A percentile compares a stretch with the other conserved stretches of the same genome.
Evolutionary conservation across 179 eudicot species (phyloP).

Genomic region (Spergularia azorica): DNA sequence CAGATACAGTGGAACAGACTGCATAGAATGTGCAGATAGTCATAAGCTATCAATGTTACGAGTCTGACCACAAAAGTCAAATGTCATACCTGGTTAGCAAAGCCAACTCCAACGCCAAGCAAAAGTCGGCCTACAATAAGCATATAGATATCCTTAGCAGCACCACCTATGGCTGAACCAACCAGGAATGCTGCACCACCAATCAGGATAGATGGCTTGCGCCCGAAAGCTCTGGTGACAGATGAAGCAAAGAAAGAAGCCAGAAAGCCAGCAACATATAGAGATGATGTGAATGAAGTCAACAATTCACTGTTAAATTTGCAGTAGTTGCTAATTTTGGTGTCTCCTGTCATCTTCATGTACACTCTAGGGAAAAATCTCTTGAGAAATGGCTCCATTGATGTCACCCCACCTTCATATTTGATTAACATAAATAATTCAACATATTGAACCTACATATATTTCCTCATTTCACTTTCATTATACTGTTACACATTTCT

Average conservation of each 20-base stretch:
- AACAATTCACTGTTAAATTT: constrained; percentile 33
- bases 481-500: too few species aligned
- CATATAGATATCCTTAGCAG: constrained; percentile 36
- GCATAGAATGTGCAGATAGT: not conserved
- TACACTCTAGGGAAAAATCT: constrained; percentile 37
- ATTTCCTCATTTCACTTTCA: too few species aligned
- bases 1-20: constrained; percentile 40
- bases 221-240: constrained; percentile 26
- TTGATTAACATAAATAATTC: not conserved
- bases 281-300: constrained; percentile 42
- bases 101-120: constrained; percentile 44
- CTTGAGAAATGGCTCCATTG: constrained; percentile 38
- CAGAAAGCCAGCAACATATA: constrained; percentile 37
- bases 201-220: constrained; percentile 33
- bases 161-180: constrained; percentile 36
- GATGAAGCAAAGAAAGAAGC: constrained; percentile 35
- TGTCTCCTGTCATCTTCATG: constrained; percentile 30
- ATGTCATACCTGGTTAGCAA: constrained; percentile 32
- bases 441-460: not conserved
- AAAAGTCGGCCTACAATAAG: constrained; percentile 40
- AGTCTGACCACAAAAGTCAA: not conserved
- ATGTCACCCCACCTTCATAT: constrained; percentile 40
- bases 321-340: constrained; percentile 38
- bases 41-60: not conserved
- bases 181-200: constrained; percentile 35